These are phyloP conservation scores for Xylaria longipes DNA, from an alignment of 495 filamentous ascomycete species.

Conservation along the genomic window DNA sequence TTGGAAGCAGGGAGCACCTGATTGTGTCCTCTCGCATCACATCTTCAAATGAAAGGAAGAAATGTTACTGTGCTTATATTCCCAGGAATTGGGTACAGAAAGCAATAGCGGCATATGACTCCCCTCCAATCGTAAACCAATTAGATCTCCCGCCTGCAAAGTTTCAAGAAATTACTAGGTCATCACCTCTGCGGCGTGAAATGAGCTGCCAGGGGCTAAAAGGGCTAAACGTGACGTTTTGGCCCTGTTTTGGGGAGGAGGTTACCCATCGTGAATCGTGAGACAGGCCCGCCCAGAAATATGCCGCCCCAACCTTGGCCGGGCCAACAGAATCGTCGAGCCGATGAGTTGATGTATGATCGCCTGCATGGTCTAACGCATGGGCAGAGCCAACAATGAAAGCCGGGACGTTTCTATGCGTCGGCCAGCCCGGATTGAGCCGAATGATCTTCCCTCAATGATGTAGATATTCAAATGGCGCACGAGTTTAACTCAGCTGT, in stretches of 20 bases:
- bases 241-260: conserved; percentile 18
- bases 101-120: not conserved
- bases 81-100: not conserved
- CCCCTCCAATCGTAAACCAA: not conserved
- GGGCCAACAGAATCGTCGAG: conserved; percentile 2
- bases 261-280: conserved; percentile 2
- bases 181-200: not conserved
- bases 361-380: conserved; percentile 1
- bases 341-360: conserved; percentile 4
- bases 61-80: not conserved
- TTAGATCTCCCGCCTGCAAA: not conserved
- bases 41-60: not conserved
- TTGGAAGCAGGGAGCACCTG: not conserved
- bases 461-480: conserved; percentile 20
- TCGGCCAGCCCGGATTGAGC: not conserved
- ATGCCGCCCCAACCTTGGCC: conserved; percentile 7
- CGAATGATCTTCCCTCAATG: not conserved
- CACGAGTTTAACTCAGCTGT: conserved; percentile 5
- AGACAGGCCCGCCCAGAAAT: conserved; percentile 11
- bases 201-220: conserved; percentile 10
- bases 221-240: conserved; percentile 15
- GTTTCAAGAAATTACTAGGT: not conserved
- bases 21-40: not conserved
- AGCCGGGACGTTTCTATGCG: not conserved
- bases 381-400: conserved; percentile 4